These are phyloP conservation scores for Gentiana straminea DNA, from an alignment of 257 asterid genomes.

Conservation along the genomic window DNA sequence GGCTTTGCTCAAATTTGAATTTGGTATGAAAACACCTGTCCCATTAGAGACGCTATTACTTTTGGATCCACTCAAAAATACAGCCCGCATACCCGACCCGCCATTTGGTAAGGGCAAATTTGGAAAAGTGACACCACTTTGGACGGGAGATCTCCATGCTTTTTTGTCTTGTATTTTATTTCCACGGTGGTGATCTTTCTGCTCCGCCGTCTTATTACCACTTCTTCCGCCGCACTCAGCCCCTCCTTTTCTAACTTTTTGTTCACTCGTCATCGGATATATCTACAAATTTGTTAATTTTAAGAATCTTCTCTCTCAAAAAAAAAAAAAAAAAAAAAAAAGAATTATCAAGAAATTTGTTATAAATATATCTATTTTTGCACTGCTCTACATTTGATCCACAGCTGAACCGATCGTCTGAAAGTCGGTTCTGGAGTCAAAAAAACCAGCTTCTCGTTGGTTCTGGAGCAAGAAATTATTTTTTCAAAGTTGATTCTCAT, in stretches of 20 bases:
- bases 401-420: background rate
- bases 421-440: background rate
- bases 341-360: too few species aligned
- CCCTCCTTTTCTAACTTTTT: conserved; percentile 16
- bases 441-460: too few species aligned
- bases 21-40: conserved; percentile 81
- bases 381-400: too few species aligned
- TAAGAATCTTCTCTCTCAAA: background rate
- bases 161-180: conserved; percentile 1
- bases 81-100: conserved; percentile 81
- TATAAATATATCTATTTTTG: too few species aligned
- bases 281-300: conserved; percentile 12
- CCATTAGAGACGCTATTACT: conserved; percentile 35
- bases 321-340: too few species aligned
- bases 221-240: conserved; percentile 20
- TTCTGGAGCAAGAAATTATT: too few species aligned
- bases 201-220: conserved; percentile 16
- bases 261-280: conserved; percentile 37
- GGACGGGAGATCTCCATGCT: conserved; percentile 20
- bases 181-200: conserved; percentile 19
- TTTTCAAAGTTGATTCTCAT: too few species aligned
- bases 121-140: background rate
- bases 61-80: conserved; percentile 60
- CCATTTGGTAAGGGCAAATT: background rate
- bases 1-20: conserved; percentile 17